A percentile compares a stretch with the other conserved stretches of the same genome.
These are phyloP conservation scores for Leccinum incarnatum DNA, from an alignment of 768 basidiomycete genomes.

Conservation along the genomic window DNA sequence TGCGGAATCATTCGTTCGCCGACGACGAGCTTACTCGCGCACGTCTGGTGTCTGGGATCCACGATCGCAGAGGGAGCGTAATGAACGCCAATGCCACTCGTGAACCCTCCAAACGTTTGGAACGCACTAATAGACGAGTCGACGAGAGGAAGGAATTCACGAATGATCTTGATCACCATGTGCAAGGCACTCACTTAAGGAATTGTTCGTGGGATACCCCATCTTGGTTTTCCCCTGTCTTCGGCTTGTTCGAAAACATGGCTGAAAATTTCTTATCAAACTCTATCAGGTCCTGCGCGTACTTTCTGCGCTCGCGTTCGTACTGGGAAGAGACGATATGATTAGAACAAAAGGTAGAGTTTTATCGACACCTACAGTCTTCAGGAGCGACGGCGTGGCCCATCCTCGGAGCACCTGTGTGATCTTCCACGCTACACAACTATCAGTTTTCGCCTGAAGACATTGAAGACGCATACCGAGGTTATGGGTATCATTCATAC, in stretches of 20 bases:
- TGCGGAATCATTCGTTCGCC: conserved; percentile 40
- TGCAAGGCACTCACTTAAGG: conserved; percentile 21
- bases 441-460: conserved; percentile 47
- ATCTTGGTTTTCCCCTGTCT: conserved; percentile 36
- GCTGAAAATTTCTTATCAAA: conserved; percentile 63
- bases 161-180: not conserved
- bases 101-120: conserved; percentile 34
- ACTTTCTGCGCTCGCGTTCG: conserved; percentile 61
- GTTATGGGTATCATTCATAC: not conserved
- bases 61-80: conserved; percentile 38
- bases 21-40: conserved; percentile 32
- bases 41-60: conserved; percentile 27
- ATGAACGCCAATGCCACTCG: conserved; percentile 35
- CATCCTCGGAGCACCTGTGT: conserved; percentile 43
- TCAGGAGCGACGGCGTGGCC: conserved; percentile 34
- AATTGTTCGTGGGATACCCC: conserved; percentile 35
- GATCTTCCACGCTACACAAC: conserved; percentile 44
- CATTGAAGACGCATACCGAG: conserved; percentile 16
- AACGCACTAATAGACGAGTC: conserved; percentile 24
- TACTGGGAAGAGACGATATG: conserved; percentile 40
- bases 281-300: conserved; percentile 64
- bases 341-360: not conserved
- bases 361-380: conserved; percentile 29
- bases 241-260: conserved; percentile 36
- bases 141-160: not conserved